These are phyloP conservation scores for Oryza rufipogon DNA, from an alignment of 176 grass and related monocot species.

Conservation along the genomic window DNA sequence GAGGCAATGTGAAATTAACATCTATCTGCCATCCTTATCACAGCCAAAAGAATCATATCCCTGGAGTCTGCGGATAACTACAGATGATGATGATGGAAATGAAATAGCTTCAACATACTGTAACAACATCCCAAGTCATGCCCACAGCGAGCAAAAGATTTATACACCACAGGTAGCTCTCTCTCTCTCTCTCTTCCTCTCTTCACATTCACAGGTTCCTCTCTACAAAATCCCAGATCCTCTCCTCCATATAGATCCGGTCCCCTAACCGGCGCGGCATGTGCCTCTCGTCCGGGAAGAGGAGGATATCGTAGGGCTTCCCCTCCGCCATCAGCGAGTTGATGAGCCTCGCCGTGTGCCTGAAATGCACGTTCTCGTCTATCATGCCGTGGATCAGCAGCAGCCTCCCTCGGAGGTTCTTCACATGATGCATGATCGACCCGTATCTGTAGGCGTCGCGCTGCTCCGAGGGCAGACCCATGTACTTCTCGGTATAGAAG, in stretches of 20 bases:
- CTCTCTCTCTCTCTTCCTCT: background rate
- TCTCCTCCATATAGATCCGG: slow-evolving; percentile 97
- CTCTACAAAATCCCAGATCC: slow-evolving; percentile 90
- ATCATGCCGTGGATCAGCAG: slow-evolving; percentile 98
- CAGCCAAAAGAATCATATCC: slow-evolving; percentile 42
- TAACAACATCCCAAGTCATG: slow-evolving; percentile 27
- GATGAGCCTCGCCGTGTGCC: slow-evolving; percentile 91
- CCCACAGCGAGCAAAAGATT: slow-evolving; percentile 22
- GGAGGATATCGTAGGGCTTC: slow-evolving; percentile 86
- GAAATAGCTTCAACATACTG: slow-evolving; percentile 4
- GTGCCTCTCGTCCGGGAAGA: slow-evolving; percentile 91
- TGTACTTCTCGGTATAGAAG: slow-evolving; percentile 96
- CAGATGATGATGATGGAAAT: slow-evolving; percentile 34
- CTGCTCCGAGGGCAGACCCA: slow-evolving; percentile 76
- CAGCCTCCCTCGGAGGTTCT: slow-evolving; percentile 75
- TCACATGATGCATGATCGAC: slow-evolving; percentile 91
- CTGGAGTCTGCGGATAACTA: slow-evolving; percentile 29
- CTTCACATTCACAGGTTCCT: slow-evolving; percentile 70
- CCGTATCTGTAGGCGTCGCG: slow-evolving; percentile 68
- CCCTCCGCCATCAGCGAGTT: slow-evolving; percentile 76
- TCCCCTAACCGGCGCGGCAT: slow-evolving; percentile 84
- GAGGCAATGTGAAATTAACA: background rate
- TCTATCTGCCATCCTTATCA: slow-evolving; percentile 23
- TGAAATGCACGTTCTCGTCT: slow-evolving; percentile 97
- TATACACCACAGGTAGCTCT: slow-evolving; percentile 5